Evolutionary conservation across 352 stramenopile species (phyloP), one percentile per base, ranked within the genome.

Genomic region (Nothophytophthora sp.): DNA sequence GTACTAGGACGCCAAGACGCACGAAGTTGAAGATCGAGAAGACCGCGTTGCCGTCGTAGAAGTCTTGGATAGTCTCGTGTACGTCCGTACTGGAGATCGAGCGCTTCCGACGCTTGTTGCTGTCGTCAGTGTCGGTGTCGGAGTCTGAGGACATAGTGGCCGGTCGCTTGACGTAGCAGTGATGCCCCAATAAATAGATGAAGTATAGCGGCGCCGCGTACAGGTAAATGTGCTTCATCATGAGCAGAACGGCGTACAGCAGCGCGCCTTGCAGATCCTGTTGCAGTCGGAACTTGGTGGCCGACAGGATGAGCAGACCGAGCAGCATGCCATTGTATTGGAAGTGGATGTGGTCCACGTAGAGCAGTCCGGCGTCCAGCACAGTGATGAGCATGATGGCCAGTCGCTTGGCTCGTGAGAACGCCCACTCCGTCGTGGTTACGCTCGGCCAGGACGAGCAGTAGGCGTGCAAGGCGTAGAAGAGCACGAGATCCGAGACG

Each of bases 271-370:
- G 74, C 12, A 98, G 54, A 36, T 97, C 84, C 50, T 90, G 70
- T 44, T 89, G 70, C 51, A 90, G 57, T 28, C 79, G 63, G 44
- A 95, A 78, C 50, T 89, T 88, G 33, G 82, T 86, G 24, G 97
- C 65, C 5, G 92, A 98, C 34, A 97, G 69, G 28, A 98, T 82
- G 27, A 99, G 70, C 52, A 99, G 63, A 0, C 96, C 96, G 6
- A 99, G 73, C 15, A 99, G 66, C 79, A 99, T 95, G 12, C 96
- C 96, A 65, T 99, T 99, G 82, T 99, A 99, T 69, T 99, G 97
- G 78, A 99, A 99, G 70, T 99, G 97, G 32, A 99, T 95, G 76
- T 99, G 96, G 76, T 99, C 97, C 28, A 99, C 81, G 59, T 97
- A 90, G 7, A 99, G 66, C 29, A 99, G 66, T 3, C 91, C 95